These are phyloP conservation scores for Calonectria montana DNA, from an alignment of 2,329 filamentous ascomycete genomes.

Conservation along the genomic window DNA sequence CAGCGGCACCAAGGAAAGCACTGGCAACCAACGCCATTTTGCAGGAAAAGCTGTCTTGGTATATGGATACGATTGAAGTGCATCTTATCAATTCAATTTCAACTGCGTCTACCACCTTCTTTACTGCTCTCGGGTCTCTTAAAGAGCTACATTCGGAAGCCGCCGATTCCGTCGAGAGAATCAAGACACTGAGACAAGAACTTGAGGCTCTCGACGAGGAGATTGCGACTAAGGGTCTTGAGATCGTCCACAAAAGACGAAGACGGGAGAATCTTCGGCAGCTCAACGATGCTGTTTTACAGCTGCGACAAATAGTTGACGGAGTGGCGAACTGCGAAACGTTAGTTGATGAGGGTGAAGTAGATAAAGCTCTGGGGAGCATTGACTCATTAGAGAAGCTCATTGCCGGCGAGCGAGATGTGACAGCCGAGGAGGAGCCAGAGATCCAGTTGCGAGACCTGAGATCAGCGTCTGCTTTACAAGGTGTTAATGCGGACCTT, in stretches of 20 bases:
- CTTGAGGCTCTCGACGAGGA: constrained; percentile 85
- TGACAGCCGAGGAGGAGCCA: constrained; percentile 43
- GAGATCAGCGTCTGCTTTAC: constrained; percentile 80
- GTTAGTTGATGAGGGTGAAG: constrained; percentile 83
- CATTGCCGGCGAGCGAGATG: constrained; percentile 76
- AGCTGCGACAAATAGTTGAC: constrained; percentile 82
- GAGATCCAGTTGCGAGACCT: constrained; percentile 71
- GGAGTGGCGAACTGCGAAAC: constrained; percentile 81
- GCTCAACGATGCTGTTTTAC: constrained; percentile 83
- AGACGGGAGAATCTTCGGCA: constrained; percentile 86
- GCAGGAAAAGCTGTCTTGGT: constrained; percentile 99
- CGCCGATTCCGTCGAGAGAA: constrained; percentile 88
- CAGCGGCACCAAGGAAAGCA: constrained; percentile 77
- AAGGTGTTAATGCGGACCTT: constrained; percentile 83
- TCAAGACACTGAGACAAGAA: constrained; percentile 83
- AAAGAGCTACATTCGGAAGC: constrained; percentile 93
- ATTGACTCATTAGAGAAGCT: constrained; percentile 84
- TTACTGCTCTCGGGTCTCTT: constrained; percentile 90
- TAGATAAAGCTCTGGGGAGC: constrained; percentile 81
- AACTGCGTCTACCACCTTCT: constrained; percentile 94
- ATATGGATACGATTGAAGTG: constrained; percentile 99
- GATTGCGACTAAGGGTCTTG: constrained; percentile 85
- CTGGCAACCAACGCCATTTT: constrained; percentile 96
- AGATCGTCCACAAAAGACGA: constrained; percentile 85
- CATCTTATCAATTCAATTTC: constrained; percentile 97